phyloP scores from a whole-genome alignment of 768 basidiomycete genomes.

The Lactarius sanguifluus region DNA sequence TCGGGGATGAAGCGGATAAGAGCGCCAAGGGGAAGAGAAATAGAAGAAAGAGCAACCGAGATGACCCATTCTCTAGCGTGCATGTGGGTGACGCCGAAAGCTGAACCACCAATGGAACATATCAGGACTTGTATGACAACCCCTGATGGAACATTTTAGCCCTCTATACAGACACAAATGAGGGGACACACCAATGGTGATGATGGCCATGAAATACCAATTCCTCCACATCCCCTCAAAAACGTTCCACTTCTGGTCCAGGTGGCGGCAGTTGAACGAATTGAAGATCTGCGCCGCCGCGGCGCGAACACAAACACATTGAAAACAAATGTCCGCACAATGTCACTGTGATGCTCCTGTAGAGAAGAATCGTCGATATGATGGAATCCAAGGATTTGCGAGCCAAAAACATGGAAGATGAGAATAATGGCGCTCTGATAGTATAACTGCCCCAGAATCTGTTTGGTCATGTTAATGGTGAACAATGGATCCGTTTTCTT shows the following conservation, averaged over 20 bases:
- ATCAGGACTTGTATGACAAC: slow-evolving; percentile 83
- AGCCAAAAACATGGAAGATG: no score
- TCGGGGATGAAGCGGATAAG: no score
- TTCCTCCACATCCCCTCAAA: slow-evolving; percentile 81
- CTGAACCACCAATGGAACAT: slow-evolving; percentile 86
- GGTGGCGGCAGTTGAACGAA: no score
- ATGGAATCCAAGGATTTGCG: no score
- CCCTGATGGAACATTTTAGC: slow-evolving; percentile 49
- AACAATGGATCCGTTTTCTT: slow-evolving; percentile 39
- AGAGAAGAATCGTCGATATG: no score
- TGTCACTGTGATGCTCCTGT: no score
- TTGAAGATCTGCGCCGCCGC: no score
- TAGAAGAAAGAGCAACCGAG: slow-evolving; percentile 77
- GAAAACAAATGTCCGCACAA: no score
- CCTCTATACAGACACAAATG: slow-evolving; percentile 3
- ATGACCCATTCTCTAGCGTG: slow-evolving; percentile 90
- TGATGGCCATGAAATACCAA: slow-evolving; percentile 81
- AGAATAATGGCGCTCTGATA: neutral
- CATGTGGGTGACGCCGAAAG: slow-evolving; percentile 84
- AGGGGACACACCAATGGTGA: slow-evolving; percentile 66
- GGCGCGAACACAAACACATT: slow-evolving; percentile 35
- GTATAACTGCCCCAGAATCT: no score
- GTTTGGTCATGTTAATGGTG: no score
- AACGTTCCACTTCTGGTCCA: slow-evolving; percentile 43
- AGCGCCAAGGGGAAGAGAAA: no score